Base-by-base conservation (phyloP, 2,329 filamentous ascomycete genomes). In the Pseudogymnoascus sp. region DNA sequence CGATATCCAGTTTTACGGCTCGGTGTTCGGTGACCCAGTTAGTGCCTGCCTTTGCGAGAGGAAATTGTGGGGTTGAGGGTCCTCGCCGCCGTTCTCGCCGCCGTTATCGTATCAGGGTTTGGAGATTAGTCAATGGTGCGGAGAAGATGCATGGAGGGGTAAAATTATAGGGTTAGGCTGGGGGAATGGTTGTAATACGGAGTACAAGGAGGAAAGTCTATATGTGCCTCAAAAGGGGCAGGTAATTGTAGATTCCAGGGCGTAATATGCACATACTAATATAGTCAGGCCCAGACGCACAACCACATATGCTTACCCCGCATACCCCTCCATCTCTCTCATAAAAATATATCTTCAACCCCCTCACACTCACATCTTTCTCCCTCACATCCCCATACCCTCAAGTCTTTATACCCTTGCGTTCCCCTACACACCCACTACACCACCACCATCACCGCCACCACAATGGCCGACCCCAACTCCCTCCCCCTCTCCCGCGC, bases 401-500 rank as follows among this genome's bases (percentile, higher is more conserved):
- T 47, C 18, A 31, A 28, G 6, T 18, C n/a, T n/a, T 11, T 16
- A 53, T 10, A 31, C 25, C 47, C 47, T 21, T 14, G 16, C 1
- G n/a, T 16, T 11, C 47, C 44, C 6, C 16, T 42, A 42, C 10
- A 2, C 11, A 8, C 56, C 59, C 38, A 35, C 21, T 60, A 59
- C 16, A 59, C 16, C 31, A 10, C 12, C 23, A 35, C 21, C 21
- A 23, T 33, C 10, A 33, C 31, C 10, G 3, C 31, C 31, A 59
- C 61, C 65, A 69, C 62, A 62, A 84, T 85, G 84, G 80, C 84
- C 50, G 80, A 84, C 70, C 75, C 76, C 5, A 81, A 79, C 21
- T 79, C 80, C 60, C 84, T 80, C 5, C 88, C 89, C 3, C 82
- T 97, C 21, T 91, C 85, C 16, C 86, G 90, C 53, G 76, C 79